Conservation (phyloP, 139 green algal genomes). For the Coccomyxa sp. region DNA sequence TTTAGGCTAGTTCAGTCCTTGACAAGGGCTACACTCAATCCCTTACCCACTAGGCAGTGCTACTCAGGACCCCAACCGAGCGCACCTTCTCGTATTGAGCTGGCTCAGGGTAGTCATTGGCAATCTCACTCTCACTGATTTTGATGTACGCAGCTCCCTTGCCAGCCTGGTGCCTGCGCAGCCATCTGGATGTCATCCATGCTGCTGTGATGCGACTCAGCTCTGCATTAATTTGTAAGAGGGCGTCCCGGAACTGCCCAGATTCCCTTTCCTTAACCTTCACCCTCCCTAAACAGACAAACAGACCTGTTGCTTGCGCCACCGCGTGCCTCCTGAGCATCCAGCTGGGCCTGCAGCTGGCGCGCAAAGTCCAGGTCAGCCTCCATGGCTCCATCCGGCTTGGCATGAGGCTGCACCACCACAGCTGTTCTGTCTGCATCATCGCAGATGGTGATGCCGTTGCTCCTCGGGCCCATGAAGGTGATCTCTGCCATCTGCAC, state of each 20-base stretch:
- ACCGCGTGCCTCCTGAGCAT: constrained; percentile 34
- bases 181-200: not conserved
- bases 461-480: not conserved
- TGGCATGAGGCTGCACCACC: not conserved
- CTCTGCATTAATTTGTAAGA: not conserved
- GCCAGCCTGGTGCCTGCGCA: not conserved
- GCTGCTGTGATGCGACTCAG: not conserved
- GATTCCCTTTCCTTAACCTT: too few species aligned
- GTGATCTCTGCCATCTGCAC: not conserved
- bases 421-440: not conserved
- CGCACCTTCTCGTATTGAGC: constrained; percentile 66
- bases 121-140: constrained; percentile 89
- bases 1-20: too few species aligned
- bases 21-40: too few species aligned
- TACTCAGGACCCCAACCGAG: not conserved
- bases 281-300: not conserved
- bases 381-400: constrained; percentile 31
- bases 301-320: constrained; percentile 7
- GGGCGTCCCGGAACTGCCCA: too few species aligned
- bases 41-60: too few species aligned
- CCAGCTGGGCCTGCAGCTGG: constrained; percentile 77
- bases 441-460: constrained; percentile 18
- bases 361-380: constrained; percentile 70
- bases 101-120: constrained; percentile 90
- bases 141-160: constrained; percentile 66